phyloP scores from a whole-genome alignment of 2,329 filamentous ascomycete genomes.

The Teratosphaeria gauchensis region DNA sequence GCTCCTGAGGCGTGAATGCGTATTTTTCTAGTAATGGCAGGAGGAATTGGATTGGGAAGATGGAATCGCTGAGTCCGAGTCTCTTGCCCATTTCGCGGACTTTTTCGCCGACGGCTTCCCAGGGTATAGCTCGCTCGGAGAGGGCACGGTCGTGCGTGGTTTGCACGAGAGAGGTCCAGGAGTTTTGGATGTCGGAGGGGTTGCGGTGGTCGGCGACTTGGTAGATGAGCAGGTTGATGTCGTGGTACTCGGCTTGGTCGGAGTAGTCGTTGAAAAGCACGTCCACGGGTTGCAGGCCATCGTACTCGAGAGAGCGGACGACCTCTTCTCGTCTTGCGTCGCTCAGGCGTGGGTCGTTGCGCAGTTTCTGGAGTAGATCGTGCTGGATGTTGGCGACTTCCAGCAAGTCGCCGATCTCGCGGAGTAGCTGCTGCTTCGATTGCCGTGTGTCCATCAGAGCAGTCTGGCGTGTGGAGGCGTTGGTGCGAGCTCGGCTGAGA shows the following conservation, averaged over 20 bases:
- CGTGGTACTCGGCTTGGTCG: slow-evolving; percentile 85
- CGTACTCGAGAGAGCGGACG: slow-evolving; percentile 45
- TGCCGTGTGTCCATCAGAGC: slow-evolving; percentile 51
- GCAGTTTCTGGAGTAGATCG: slow-evolving; percentile 72
- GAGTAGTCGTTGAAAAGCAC: slow-evolving; percentile 92
- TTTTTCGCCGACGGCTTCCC: slow-evolving; percentile 57
- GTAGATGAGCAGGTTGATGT: slow-evolving; percentile 87
- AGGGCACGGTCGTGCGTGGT: slow-evolving; percentile 47
- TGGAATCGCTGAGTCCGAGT: slow-evolving; percentile 28
- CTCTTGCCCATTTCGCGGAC: slow-evolving; percentile 49
- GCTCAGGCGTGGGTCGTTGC: slow-evolving; percentile 59
- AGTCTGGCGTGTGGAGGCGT: slow-evolving; percentile 72
- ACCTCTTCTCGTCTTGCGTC: slow-evolving; percentile 55
- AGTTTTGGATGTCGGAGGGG: slow-evolving; percentile 68
- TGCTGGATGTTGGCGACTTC: slow-evolving; percentile 94
- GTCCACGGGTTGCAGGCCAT: slow-evolving; percentile 66
- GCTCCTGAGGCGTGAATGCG: slow-evolving; percentile 37
- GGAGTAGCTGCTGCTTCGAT: slow-evolving; percentile 72
- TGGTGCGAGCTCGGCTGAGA: slow-evolving; percentile 81
- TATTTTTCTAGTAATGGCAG: slow-evolving; percentile 48
- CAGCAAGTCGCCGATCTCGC: slow-evolving; percentile 74
- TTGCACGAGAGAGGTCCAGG: slow-evolving; percentile 75
- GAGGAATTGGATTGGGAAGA: slow-evolving; percentile 32
- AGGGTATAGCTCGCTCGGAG: slow-evolving; percentile 44
- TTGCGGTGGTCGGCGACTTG: slow-evolving; percentile 86